A percentile compares a stretch with the other conserved stretches of the same genome.
Evolutionary conservation across 345 rosid species (phyloP).

Genomic region (Eutrema yunnanense): DNA sequence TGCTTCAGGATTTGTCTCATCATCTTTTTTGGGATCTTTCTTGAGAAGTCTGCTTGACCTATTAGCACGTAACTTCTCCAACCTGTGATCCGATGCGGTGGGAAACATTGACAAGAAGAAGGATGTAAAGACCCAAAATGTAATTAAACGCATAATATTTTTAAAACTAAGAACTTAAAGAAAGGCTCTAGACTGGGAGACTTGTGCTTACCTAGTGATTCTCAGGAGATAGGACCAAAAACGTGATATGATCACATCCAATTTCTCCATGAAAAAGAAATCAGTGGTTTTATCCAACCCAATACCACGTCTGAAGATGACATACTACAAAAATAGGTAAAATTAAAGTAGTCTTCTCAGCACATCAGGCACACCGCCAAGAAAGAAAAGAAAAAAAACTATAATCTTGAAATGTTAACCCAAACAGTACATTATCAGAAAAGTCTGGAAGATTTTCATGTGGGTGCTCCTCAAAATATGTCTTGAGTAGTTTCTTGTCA

Average conservation of each 20-base stretch:
- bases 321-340: constrained; percentile 38
- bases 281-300: constrained; percentile 77
- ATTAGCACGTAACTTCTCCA: constrained; percentile 48
- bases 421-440: constrained; percentile 64
- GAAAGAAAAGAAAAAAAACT: background rate
- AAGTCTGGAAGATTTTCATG: constrained; percentile 68
- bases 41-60: constrained; percentile 35
- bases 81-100: constrained; percentile 42
- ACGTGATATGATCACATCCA: constrained; percentile 74
- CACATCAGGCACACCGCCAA: background rate
- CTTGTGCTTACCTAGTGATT: constrained; percentile 51
- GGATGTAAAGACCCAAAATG: background rate
- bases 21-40: constrained; percentile 68
- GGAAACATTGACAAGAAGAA: constrained; percentile 12
- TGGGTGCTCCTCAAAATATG: constrained; percentile 63
- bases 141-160: background rate
- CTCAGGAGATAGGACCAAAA: constrained; percentile 65
- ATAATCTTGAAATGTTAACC: background rate
- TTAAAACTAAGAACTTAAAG: background rate
- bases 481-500: constrained; percentile 73
- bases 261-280: constrained; percentile 78
- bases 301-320: constrained; percentile 90
- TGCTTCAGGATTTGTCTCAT: constrained; percentile 45
- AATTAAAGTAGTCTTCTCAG: background rate
- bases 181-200: background rate